Evolutionary conservation across 23 red algal species (phyloP).

Genomic region (Gracilaria caudata): DNA sequence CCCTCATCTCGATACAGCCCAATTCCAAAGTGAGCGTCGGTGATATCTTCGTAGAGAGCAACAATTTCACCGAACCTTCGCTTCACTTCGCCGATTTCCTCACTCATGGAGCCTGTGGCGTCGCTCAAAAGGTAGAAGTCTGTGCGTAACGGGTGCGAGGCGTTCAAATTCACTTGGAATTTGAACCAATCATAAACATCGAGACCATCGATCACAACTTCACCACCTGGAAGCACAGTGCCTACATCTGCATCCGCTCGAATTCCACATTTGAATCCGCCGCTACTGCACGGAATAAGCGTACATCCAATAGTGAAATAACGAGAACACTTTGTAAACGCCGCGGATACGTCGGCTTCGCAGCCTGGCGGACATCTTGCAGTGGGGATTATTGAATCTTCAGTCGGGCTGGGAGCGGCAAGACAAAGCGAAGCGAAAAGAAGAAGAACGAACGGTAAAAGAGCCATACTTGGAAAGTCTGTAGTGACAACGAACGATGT

Average conservation of each 20-base stretch:
- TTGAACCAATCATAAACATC: background rate
- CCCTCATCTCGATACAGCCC: constrained; percentile 45
- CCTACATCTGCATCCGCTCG: background rate
- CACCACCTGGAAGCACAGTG: constrained; percentile 7
- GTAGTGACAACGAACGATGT: too few relatives aligned
- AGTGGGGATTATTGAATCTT: constrained; percentile 27
- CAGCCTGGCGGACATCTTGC: background rate
- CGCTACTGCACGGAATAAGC: constrained; percentile 4
- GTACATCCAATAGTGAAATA: background rate
- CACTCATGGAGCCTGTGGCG: constrained; percentile 33
- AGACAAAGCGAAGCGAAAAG: too few relatives aligned
- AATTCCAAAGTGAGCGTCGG: constrained; percentile 44
- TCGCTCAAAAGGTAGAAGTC: constrained; percentile 62
- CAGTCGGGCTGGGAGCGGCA: background rate
- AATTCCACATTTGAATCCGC: background rate
- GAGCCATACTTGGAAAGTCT: too few relatives aligned
- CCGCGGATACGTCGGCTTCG: background rate
- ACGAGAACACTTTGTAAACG: background rate
- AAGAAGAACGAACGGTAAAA: too few relatives aligned
- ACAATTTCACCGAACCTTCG: constrained; percentile 15
- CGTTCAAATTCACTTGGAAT: constrained; percentile 41
- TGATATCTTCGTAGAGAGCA: background rate
- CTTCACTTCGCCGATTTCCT: constrained; percentile 4
- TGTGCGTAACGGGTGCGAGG: constrained; percentile 16
- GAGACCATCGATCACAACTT: constrained; percentile 21